Evolutionary conservation across 2,329 filamentous ascomycete species (phyloP).

Genomic region (Sporothrix euskadiensis): DNA sequence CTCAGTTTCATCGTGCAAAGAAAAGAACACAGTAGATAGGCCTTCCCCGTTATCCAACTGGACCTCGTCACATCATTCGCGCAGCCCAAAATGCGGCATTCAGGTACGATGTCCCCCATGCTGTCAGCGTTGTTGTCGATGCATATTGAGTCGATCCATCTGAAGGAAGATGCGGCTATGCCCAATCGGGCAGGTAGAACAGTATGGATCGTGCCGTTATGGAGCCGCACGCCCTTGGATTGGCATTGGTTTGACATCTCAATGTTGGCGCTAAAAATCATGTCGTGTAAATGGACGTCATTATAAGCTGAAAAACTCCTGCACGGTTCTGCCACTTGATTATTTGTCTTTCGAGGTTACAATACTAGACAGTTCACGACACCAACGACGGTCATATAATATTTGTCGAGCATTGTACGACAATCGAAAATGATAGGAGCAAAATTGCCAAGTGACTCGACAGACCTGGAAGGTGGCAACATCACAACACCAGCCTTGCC

Average conservation of each 20-base stretch:
- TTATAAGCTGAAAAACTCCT: neutral
- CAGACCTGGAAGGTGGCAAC: neutral
- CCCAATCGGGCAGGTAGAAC: neutral
- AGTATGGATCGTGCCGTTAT: neutral
- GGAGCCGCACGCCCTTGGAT: neutral
- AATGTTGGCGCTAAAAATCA: neutral
- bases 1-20: neutral
- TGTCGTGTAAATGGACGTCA: neutral
- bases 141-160: neutral
- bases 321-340: neutral
- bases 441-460: neutral
- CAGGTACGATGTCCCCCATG: neutral
- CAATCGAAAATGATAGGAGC: neutral
- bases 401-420: neutral
- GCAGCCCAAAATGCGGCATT: neutral
- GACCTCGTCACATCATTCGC: neutral
- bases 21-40: neutral
- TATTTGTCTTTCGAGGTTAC: neutral
- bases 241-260: slow-evolving; percentile 14
- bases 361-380: neutral
- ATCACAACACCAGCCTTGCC: neutral
- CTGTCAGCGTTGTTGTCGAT: neutral
- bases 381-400: neutral
- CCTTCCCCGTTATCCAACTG: neutral
- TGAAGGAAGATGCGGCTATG: neutral